A percentile compares a stretch with the other conserved stretches of the same genome.
Evolutionary conservation across 2,329 filamentous ascomycete genomes (phyloP).

Genomic region (Aspergillus fumigatiaffinis): DNA sequence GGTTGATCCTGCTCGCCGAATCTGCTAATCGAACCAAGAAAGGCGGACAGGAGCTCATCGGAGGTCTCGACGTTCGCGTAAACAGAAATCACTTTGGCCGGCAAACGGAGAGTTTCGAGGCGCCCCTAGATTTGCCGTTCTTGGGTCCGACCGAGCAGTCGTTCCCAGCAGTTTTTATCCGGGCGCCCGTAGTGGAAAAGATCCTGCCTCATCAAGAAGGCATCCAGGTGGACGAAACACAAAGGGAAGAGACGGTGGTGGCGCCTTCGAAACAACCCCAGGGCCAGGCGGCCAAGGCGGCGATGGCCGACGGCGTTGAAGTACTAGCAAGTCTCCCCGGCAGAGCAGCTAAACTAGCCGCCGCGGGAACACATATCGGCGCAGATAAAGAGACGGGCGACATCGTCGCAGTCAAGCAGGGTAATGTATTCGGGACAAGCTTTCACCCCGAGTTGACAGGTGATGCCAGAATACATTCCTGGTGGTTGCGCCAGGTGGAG

Average conservation of each 20-base stretch:
- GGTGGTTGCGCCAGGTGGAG: slow-evolving; percentile 79
- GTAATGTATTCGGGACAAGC: slow-evolving; percentile 88
- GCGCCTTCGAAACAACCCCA: slow-evolving; percentile 53
- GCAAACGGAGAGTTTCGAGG: slow-evolving; percentile 87
- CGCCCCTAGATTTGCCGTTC: slow-evolving; percentile 69
- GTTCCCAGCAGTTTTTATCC: slow-evolving; percentile 86
- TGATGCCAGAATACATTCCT: slow-evolving; percentile 82
- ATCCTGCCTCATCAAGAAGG: slow-evolving; percentile 56
- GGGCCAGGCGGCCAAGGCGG: slow-evolving; percentile 42
- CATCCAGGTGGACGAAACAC: slow-evolving; percentile 49
- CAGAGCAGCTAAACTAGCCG: slow-evolving; percentile 46
- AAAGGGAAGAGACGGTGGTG: slow-evolving; percentile 50
- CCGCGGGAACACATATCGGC: slow-evolving; percentile 38
- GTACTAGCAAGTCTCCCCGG: slow-evolving; percentile 56
- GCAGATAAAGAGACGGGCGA: slow-evolving; percentile 53
- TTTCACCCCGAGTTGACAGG: slow-evolving; percentile 93
- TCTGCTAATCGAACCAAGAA: slow-evolving; percentile 84
- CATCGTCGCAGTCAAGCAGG: slow-evolving; percentile 84
- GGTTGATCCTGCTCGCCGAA: slow-evolving; percentile 84
- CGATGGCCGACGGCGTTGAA: slow-evolving; percentile 51
- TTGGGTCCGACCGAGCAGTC: slow-evolving; percentile 44
- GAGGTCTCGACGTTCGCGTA: slow-evolving; percentile 83
- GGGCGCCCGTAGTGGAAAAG: slow-evolving; percentile 87
- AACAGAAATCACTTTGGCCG: slow-evolving; percentile 94
- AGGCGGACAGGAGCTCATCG: slow-evolving; percentile 88